Conservation (phyloP, 176 grass and related monocot genomes). For the Carex myosuroides region DNA sequence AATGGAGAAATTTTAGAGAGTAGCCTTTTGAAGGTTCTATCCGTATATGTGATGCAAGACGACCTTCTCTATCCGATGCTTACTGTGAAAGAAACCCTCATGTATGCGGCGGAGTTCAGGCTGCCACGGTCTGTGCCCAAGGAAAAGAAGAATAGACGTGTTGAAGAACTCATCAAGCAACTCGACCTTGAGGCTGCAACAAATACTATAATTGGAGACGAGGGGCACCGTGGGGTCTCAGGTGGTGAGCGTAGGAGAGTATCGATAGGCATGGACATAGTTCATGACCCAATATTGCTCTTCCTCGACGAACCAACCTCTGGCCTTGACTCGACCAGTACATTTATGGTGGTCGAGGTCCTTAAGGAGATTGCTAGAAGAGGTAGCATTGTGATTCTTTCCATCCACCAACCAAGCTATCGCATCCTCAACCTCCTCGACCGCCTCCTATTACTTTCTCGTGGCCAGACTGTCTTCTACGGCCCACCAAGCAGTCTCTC, state of each 20-base stretch:
- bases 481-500: slow-evolving; percentile 34
- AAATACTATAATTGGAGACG: slow-evolving; percentile 87
- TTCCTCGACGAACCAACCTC: slow-evolving; percentile 90
- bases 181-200: slow-evolving; percentile 49
- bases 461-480: slow-evolving; percentile 63
- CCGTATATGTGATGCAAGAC: slow-evolving; percentile 87
- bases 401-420: slow-evolving; percentile 75
- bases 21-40: slow-evolving; percentile 46
- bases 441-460: slow-evolving; percentile 56
- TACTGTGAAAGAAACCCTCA: slow-evolving; percentile 68
- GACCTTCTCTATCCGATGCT: slow-evolving; percentile 87
- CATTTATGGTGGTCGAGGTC: slow-evolving; percentile 74
- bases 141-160: slow-evolving; percentile 52
- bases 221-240: slow-evolving; percentile 65
- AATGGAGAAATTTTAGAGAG: slow-evolving; percentile 45
- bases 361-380: slow-evolving; percentile 63
- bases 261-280: slow-evolving; percentile 79
- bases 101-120: slow-evolving; percentile 78
- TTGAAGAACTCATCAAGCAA: slow-evolving; percentile 68
- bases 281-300: slow-evolving; percentile 72
- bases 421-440: slow-evolving; percentile 60
- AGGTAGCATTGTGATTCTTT: slow-evolving; percentile 71
- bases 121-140: slow-evolving; percentile 45
- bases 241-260: slow-evolving; percentile 73
- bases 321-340: slow-evolving; percentile 70